These are phyloP conservation scores for Rhodomyrtus psidioides DNA, from an alignment of 441 rosid genomes.

Conservation along the genomic window DNA sequence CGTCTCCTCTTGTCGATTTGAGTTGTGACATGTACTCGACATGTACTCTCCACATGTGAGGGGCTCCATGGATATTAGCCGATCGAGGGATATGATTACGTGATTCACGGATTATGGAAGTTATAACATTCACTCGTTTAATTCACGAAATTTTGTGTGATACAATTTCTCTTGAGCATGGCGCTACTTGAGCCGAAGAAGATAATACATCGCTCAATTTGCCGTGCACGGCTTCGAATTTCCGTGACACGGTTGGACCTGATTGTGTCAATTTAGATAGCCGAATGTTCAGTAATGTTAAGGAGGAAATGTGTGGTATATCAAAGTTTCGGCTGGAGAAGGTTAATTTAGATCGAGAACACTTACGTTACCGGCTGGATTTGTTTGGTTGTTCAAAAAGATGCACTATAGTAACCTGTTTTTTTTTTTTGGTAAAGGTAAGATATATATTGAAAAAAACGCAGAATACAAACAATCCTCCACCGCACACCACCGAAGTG, in stretches of 20 bases:
- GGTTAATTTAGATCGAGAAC: neutral
- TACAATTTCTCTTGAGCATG: neutral
- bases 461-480: no score
- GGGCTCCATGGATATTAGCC: neutral
- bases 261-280: neutral
- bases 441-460: no score
- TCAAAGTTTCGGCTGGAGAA: neutral
- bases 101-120: neutral
- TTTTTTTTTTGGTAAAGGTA: no score
- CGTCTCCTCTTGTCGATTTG: neutral
- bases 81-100: neutral
- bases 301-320: neutral
- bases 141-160: neutral
- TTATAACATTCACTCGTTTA: neutral
- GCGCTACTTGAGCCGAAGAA: neutral
- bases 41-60: neutral
- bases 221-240: neutral
- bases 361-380: neutral
- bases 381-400: neutral
- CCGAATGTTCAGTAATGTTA: neutral
- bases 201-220: neutral
- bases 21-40: neutral
- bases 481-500: no score
- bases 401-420: neutral
- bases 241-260: rapidly evolving